Conservation (phyloP, 2,329 filamentous ascomycete genomes). For the Fusarium sp. region DNA sequence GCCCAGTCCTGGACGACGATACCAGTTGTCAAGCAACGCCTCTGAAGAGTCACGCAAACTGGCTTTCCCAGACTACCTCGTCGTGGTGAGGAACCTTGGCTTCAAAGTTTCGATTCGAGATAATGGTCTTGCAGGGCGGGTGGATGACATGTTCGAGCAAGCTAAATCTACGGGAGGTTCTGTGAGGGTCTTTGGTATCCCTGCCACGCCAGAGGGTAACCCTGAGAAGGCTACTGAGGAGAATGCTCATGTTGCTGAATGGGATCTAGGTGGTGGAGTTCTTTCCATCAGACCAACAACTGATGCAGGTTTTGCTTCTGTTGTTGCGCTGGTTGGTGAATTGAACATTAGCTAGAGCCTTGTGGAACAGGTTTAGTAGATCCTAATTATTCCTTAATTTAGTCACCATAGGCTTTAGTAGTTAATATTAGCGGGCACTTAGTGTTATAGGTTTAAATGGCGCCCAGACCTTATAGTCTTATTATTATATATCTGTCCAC, state of each 20-base stretch:
- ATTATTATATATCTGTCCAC: too few species aligned
- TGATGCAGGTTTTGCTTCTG: conserved; percentile 40
- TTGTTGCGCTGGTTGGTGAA: conserved; percentile 41
- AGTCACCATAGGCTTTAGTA: neutral
- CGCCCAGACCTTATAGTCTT: too few species aligned
- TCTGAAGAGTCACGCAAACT: conserved; percentile 40
- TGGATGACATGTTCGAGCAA: conserved; percentile 28
- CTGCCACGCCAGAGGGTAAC: conserved; percentile 36
- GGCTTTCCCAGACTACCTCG: conserved; percentile 38
- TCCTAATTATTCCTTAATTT: neutral
- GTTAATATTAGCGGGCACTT: neutral
- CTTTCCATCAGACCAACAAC: conserved; percentile 28
- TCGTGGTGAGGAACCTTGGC: conserved; percentile 38
- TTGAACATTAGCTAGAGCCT: conserved; percentile 22
- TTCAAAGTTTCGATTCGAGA: conserved; percentile 36
- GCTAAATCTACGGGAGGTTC: conserved; percentile 27
- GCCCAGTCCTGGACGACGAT: conserved; percentile 36
- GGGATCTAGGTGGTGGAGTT: conserved; percentile 19
- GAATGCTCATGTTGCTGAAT: conserved; percentile 39
- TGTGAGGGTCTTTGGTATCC: conserved; percentile 38
- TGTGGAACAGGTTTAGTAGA: neutral
- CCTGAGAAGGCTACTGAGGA: conserved; percentile 33
- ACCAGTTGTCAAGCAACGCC: conserved; percentile 24
- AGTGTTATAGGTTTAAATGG: too few species aligned
- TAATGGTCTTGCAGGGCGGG: neutral